These are phyloP conservation scores for Phytophthora sansomeana DNA, from an alignment of 352 stramenopile genomes.

Conservation along the genomic window DNA sequence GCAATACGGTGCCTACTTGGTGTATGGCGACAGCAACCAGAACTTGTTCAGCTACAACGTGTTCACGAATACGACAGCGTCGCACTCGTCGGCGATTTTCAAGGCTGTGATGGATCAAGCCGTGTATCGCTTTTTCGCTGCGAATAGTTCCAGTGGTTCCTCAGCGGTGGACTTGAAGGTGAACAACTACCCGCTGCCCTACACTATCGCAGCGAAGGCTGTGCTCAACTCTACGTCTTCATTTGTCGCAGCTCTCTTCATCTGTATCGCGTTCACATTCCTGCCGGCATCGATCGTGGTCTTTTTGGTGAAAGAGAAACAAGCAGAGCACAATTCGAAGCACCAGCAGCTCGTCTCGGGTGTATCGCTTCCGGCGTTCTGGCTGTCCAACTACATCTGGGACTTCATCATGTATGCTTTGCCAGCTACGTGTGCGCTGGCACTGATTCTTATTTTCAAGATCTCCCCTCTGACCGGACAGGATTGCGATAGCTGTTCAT, in stretches of 20 bases:
- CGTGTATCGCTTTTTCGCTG: conserved; percentile 56
- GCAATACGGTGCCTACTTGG: conserved; percentile 53
- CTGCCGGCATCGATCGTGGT: conserved; percentile 91
- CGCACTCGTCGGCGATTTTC: conserved; percentile 55
- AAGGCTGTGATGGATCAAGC: conserved; percentile 62
- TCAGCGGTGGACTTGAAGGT: conserved; percentile 43
- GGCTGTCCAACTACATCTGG: conserved; percentile 95
- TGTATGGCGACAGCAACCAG: conserved; percentile 40
- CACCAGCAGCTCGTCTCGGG: conserved; percentile 96
- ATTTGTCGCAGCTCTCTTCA: conserved; percentile 77
- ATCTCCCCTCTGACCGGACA: conserved; percentile 51
- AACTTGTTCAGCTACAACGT: conserved; percentile 62
- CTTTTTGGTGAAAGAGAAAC: conserved; percentile 95
- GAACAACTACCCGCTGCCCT: conserved; percentile 53
- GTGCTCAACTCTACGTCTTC: conserved; percentile 44
- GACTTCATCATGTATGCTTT: conserved; percentile 93
- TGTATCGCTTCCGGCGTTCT: conserved; percentile 93
- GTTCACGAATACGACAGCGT: conserved; percentile 57
- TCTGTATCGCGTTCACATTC: conserved; percentile 91
- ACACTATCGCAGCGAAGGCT: conserved; percentile 38
- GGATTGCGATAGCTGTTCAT: conserved; percentile 52
- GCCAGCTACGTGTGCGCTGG: conserved; percentile 44
- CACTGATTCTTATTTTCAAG: conserved; percentile 40
- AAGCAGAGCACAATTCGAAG: conserved; percentile 92
- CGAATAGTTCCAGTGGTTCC: conserved; percentile 18